Evolutionary conservation across 2,329 filamentous ascomycete species (phyloP).

Genomic region (Trichophyton simii): DNA sequence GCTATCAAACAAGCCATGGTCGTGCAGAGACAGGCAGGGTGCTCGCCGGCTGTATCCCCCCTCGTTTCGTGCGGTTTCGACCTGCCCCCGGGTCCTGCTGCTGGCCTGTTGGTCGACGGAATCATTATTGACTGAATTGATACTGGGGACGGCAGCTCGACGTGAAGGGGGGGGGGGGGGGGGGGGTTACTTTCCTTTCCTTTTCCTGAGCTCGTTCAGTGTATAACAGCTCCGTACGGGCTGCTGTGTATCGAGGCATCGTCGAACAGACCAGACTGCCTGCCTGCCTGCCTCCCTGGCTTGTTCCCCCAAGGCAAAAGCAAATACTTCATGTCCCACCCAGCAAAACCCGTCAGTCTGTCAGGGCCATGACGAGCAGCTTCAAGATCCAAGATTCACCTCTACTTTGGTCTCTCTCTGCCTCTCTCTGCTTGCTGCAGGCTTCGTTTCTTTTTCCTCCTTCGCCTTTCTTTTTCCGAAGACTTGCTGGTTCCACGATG

Average conservation of each 20-base stretch:
- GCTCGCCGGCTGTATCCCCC: not conserved
- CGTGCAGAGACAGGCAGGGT: not conserved
- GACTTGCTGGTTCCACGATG: not conserved
- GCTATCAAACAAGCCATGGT: not conserved
- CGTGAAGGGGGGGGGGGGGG: too few relatives aligned
- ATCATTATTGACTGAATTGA: not conserved
- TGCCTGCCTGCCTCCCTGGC: not conserved
- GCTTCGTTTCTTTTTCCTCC: not conserved
- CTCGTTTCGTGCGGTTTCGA: not conserved
- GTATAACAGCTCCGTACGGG: not conserved
- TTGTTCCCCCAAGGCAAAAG: not conserved
- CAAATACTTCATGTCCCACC: not conserved
- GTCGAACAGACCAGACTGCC: conserved; percentile 1
- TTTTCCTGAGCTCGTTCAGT: not conserved
- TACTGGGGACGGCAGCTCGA: not conserved
- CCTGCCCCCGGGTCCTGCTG: not conserved
- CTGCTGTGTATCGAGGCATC: not conserved
- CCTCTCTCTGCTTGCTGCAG: too few relatives aligned
- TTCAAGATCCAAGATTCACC: not conserved
- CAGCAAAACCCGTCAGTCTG: conserved; percentile 1
- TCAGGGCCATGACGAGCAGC: conserved; percentile 2
- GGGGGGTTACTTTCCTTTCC: not conserved
- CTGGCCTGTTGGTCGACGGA: not conserved
- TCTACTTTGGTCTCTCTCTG: not conserved
- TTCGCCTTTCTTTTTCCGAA: not conserved